These are phyloP conservation scores for Achlya hypogyna DNA, from an alignment of 352 stramenopile species.

Conservation along the genomic window DNA sequence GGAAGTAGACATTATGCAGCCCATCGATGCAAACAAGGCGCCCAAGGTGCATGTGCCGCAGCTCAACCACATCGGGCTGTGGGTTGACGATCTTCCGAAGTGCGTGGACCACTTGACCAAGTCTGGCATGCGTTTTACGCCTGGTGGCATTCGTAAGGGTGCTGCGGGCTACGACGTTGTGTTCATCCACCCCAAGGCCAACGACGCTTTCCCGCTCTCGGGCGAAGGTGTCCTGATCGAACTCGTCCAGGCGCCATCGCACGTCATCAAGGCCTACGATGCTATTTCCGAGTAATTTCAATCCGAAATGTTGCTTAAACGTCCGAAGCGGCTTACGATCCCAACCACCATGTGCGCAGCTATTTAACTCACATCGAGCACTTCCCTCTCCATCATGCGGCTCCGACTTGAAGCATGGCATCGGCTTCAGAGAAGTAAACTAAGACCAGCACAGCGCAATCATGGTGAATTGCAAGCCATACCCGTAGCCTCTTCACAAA, in stretches of 20 bases:
- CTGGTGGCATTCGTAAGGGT: constrained; percentile 94
- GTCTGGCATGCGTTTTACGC: constrained; percentile 93
- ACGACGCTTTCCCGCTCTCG: constrained; percentile 84
- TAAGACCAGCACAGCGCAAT: too few relatives aligned
- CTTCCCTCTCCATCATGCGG: too few relatives aligned
- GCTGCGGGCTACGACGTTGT: constrained; percentile 95
- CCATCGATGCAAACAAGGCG: constrained; percentile 87
- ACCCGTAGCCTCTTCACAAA: too few relatives aligned
- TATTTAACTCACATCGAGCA: too few relatives aligned
- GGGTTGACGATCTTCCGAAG: constrained; percentile 92
- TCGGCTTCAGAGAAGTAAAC: too few relatives aligned
- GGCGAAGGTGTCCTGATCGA: constrained; percentile 95
- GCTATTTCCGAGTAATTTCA: constrained; percentile 16
- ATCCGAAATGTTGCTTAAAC: constrained; percentile 1
- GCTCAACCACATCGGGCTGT: constrained; percentile 98
- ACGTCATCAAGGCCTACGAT: constrained; percentile 86
- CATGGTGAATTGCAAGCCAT: too few relatives aligned
- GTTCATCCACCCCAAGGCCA: constrained; percentile 98
- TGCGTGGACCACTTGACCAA: constrained; percentile 88
- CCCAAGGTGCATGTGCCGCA: constrained; percentile 92
- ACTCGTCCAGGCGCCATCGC: constrained; percentile 90
- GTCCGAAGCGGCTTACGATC: too few relatives aligned
- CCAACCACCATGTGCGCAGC: too few relatives aligned
- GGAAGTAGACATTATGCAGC: constrained; percentile 98
- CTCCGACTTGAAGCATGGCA: too few relatives aligned